phyloP scores from a whole-genome alignment of 768 basidiomycete genomes.

The Lyophyllum decastes region DNA sequence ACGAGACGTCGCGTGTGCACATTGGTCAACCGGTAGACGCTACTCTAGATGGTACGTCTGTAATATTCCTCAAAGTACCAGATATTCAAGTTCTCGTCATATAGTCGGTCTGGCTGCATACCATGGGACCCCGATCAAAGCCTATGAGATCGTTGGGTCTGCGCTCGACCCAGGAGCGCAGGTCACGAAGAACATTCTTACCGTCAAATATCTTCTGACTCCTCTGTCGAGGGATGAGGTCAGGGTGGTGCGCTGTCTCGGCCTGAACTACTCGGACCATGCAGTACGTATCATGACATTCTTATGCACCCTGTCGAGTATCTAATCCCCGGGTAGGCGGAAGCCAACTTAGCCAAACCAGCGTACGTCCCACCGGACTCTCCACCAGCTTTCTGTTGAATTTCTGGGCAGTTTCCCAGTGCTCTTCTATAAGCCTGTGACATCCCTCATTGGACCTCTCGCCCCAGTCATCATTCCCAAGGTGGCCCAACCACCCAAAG shows the following conservation, averaged over 20 bases:
- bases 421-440: slow-evolving; percentile 78
- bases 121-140: slow-evolving; percentile 58
- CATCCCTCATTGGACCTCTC: slow-evolving; percentile 69
- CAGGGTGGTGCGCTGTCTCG: slow-evolving; percentile 72
- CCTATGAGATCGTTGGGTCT: slow-evolving; percentile 71
- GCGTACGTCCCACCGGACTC: slow-evolving; percentile 39
- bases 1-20: slow-evolving; percentile 72
- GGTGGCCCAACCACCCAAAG: slow-evolving; percentile 66
- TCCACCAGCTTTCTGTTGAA: background rate
- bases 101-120: slow-evolving; percentile 62
- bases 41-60: slow-evolving; percentile 56
- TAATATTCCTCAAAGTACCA: background rate
- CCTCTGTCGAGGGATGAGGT: slow-evolving; percentile 71
- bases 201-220: slow-evolving; percentile 69
- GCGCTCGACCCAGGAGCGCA: slow-evolving; percentile 67
- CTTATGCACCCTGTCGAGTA: background rate
- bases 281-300: slow-evolving; percentile 45
- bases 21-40: slow-evolving; percentile 77
- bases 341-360: slow-evolving; percentile 65
- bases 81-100: background rate
- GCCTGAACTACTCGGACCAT: slow-evolving; percentile 85
- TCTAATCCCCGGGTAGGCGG: slow-evolving; percentile 33
- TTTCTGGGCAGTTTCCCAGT: slow-evolving; percentile 55
- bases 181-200: slow-evolving; percentile 62
- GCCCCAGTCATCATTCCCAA: slow-evolving; percentile 67